These are phyloP conservation scores for Escallonia rubra DNA, from an alignment of 129 eudicot species.

Conservation along the genomic window DNA sequence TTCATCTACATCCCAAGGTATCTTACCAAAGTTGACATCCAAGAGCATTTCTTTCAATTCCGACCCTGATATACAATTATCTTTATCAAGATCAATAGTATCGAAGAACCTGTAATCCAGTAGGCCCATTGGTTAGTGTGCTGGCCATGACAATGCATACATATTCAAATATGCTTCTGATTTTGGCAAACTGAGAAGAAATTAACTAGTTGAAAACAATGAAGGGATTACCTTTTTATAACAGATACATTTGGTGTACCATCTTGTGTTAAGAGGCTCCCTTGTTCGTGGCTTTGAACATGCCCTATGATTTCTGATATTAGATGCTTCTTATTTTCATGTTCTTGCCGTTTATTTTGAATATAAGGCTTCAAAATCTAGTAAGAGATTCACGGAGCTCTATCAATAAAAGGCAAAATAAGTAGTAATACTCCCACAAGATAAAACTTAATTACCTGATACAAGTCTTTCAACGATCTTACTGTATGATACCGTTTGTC, in stretches of 20 bases:
- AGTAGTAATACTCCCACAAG: not conserved
- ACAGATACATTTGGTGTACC: slow-evolving; percentile 56
- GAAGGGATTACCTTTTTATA: slow-evolving; percentile 42
- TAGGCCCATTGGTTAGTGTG: not conserved
- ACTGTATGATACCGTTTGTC: slow-evolving; percentile 55
- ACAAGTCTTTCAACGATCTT: slow-evolving; percentile 55
- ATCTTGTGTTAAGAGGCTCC: slow-evolving; percentile 47
- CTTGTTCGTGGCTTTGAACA: slow-evolving; percentile 43
- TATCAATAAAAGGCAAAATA: too few relatives aligned
- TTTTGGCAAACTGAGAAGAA: not conserved
- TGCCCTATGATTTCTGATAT: slow-evolving; percentile 46
- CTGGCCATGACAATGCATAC: too few relatives aligned
- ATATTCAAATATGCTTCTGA: too few relatives aligned
- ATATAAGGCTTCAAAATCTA: slow-evolving; percentile 86
- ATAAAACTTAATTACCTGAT: slow-evolving; percentile 34
- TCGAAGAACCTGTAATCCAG: slow-evolving; percentile 42
- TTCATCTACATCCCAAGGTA: slow-evolving; percentile 47
- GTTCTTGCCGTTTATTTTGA: slow-evolving; percentile 52
- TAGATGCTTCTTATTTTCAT: slow-evolving; percentile 50
- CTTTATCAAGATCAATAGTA: slow-evolving; percentile 47
- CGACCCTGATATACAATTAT: slow-evolving; percentile 36
- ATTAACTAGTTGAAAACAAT: not conserved
- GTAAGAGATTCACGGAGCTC: not conserved
- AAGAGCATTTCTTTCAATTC: slow-evolving; percentile 46
- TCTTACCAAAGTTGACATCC: slow-evolving; percentile 39